Evolutionary conservation across 75 land plant species (phyloP), one percentile per base, ranked within the genome.

Genomic region (Sequoiadendron giganteum): DNA sequence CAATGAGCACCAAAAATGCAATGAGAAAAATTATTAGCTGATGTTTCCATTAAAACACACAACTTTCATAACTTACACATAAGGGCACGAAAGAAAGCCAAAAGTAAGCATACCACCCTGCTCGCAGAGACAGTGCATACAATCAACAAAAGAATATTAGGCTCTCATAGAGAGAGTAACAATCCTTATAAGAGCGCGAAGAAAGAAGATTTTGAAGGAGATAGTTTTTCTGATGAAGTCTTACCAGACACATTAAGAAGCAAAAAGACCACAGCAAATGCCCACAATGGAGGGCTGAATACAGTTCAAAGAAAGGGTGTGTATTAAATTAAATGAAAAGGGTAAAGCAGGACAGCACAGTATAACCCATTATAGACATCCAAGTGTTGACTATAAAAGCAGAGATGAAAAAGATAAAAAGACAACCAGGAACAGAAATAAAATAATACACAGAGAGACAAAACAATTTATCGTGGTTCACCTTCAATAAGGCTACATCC

Each of bases 241-340:
- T 85, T 86, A 95, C 96, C 95, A 39, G 89, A 83, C 45, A 94
- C 91, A 86, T 95, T 92, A 11, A 94, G 58, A 34, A 95, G 94
- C 54, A 93, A 54, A 89, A 92, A 91, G 79, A 90, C 70, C 43
- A 93, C 90, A 21, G 90, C 92, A 85, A 91, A 76, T 15, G 89
- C 88, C 96, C 96, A 95, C 91, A 95, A 88, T 28, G 85, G 75
- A 89, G 90, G 92, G 88, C 96, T 95, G 93, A 34, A 83, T 45
- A 81, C n/a, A 81, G n/a, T 0, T 45, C 83, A 81, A 81, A 19
- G 28, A 48, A 10, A 43, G 85, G 43, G 84, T n/a, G 32, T 81
- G 49, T 61, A 4, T 72, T 72, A 32, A 9, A 4, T 72, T 11
- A 72, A 32, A 72, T 32, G 6, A 72, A 30, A 72, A 72, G 13